phyloP scores from a whole-genome alignment of 2,329 filamentous ascomycete species.

The Xylaria sp. region DNA sequence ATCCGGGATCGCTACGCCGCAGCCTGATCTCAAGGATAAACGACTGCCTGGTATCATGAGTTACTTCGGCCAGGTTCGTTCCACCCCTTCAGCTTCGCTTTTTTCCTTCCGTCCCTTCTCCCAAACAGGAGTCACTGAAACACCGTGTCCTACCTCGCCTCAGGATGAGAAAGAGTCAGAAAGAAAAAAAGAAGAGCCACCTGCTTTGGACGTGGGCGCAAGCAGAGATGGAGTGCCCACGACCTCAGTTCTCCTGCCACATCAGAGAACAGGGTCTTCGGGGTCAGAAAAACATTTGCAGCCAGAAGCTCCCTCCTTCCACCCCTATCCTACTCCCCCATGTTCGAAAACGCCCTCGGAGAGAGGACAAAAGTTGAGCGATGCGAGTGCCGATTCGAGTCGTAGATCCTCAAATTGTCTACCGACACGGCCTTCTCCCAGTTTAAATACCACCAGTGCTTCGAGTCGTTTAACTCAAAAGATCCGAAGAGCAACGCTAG shows the following conservation, averaged over 20 bases:
- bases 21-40: constrained; percentile 93
- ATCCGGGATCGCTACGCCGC: constrained; percentile 89
- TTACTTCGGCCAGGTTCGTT: constrained; percentile 99
- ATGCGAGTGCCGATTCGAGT: constrained; percentile 48
- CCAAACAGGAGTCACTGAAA: constrained; percentile 47
- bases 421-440: constrained; percentile 45
- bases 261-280: constrained; percentile 46
- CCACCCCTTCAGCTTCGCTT: constrained; percentile 68
- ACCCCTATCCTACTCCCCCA: constrained; percentile 64
- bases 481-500: constrained; percentile 51
- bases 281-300: constrained; percentile 40
- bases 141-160: constrained; percentile 43
- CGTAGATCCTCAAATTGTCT: constrained; percentile 43
- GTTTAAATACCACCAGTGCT: constrained; percentile 47
- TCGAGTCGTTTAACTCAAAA: constrained; percentile 51
- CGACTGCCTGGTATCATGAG: constrained; percentile 94
- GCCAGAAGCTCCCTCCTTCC: constrained; percentile 40
- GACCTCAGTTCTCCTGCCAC: constrained; percentile 45
- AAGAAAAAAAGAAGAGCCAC: constrained; percentile 29
- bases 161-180: constrained; percentile 42
- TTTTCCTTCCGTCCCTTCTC: constrained; percentile 46
- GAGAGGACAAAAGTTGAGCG: constrained; percentile 50
- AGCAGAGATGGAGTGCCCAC: constrained; percentile 36
- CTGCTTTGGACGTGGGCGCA: constrained; percentile 32
- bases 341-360: constrained; percentile 55